These are phyloP conservation scores for Terfezia boudieri DNA, from an alignment of 495 filamentous ascomycete species.

Conservation along the genomic window DNA sequence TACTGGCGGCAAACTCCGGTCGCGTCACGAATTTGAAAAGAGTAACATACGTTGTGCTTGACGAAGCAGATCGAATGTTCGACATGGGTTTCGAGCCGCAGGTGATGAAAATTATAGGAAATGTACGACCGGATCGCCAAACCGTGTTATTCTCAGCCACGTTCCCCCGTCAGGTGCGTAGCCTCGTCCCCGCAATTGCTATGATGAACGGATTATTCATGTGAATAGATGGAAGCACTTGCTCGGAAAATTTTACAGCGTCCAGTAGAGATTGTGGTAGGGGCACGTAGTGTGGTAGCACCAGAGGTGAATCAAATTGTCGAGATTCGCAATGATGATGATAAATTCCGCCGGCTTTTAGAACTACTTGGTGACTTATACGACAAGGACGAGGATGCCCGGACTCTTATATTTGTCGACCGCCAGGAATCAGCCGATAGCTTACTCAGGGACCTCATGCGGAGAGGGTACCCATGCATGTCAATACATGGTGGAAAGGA, in stretches of 20 bases:
- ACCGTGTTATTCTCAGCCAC: slow-evolving; percentile 93
- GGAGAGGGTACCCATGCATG: slow-evolving; percentile 80
- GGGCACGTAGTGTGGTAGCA: slow-evolving; percentile 74
- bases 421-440: slow-evolving; percentile 83
- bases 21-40: slow-evolving; percentile 75
- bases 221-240: slow-evolving; percentile 60
- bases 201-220: neutral
- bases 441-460: slow-evolving; percentile 57
- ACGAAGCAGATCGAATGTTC: slow-evolving; percentile 98
- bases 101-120: slow-evolving; percentile 85
- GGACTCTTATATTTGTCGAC: slow-evolving; percentile 82
- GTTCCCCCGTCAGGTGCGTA: slow-evolving; percentile 40
- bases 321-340: slow-evolving; percentile 61
- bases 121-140: slow-evolving; percentile 76
- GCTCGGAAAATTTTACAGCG: slow-evolving; percentile 70
- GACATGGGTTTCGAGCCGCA: slow-evolving; percentile 99
- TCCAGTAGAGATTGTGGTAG: slow-evolving; percentile 79
- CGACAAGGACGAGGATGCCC: slow-evolving; percentile 66
- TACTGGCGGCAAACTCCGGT: slow-evolving; percentile 76
- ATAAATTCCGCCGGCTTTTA: slow-evolving; percentile 65
- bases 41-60: slow-evolving; percentile 80
- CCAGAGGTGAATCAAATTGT: slow-evolving; percentile 90
- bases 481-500: slow-evolving; percentile 95
- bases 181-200: neutral
- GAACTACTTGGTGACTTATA: slow-evolving; percentile 77